These are phyloP conservation scores for Lentinula lateritia DNA, from an alignment of 768 basidiomycete species.

Conservation along the genomic window DNA sequence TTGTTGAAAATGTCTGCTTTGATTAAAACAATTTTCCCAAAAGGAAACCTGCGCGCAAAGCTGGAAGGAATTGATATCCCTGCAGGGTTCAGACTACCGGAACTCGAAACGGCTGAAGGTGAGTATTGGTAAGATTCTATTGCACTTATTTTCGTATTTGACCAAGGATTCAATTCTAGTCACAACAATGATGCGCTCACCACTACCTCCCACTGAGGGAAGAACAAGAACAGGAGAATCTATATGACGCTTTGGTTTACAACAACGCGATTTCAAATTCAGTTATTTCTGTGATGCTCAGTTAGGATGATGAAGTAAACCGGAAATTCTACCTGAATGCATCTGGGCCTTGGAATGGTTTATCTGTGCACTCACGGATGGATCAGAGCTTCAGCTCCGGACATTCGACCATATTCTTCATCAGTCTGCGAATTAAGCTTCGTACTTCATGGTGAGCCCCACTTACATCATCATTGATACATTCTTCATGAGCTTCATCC, in stretches of 20 bases:
- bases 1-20: too few relatives aligned
- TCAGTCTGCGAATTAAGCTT: not conserved
- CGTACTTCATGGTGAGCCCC: not conserved
- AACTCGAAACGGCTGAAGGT: not conserved
- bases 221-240: not conserved
- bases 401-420: constrained; percentile 6
- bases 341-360: constrained; percentile 17
- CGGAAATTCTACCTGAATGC: constrained; percentile 11
- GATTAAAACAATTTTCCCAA: too few relatives aligned
- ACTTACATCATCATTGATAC: not conserved
- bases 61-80: too few relatives aligned
- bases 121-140: not conserved
- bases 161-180: not conserved
- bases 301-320: not conserved
- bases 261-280: constrained; percentile 16
- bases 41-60: too few relatives aligned
- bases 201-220: not conserved
- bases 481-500: not conserved
- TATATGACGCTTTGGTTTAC: not conserved
- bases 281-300: constrained; percentile 10
- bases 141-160: not conserved
- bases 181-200: not conserved
- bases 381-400: constrained; percentile 13
- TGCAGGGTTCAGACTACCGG: too few relatives aligned
- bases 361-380: constrained; percentile 14